These are phyloP conservation scores for Leucocoprinus leucothites DNA, from an alignment of 768 basidiomycete species.

Conservation along the genomic window DNA sequence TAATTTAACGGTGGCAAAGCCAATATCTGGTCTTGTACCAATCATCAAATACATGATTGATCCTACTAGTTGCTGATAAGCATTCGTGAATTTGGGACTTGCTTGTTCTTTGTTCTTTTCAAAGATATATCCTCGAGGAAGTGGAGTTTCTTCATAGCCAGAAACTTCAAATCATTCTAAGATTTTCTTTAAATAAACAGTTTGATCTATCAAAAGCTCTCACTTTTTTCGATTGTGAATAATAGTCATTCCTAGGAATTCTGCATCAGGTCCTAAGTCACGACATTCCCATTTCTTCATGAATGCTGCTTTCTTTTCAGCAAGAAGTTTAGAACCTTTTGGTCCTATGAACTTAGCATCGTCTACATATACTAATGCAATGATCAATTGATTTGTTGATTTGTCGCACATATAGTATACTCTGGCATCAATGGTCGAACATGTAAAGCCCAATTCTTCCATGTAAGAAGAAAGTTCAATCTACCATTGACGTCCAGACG, in stretches of 20 bases:
- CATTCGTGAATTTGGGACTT: background rate
- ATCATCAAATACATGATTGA: constrained; percentile 18
- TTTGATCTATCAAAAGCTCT: constrained; percentile 15
- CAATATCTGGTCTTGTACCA: constrained; percentile 16
- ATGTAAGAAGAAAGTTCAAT: constrained; percentile 10
- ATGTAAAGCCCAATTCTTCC: constrained; percentile 6
- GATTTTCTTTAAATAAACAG: constrained; percentile 13
- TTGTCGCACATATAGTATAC: too few species aligned
- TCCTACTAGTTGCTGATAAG: constrained; percentile 14
- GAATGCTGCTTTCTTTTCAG: constrained; percentile 15
- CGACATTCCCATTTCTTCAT: constrained; percentile 22
- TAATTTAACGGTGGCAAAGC: constrained; percentile 14
- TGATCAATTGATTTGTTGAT: background rate
- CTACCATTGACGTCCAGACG: constrained; percentile 15
- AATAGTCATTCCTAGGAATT: too few species aligned
- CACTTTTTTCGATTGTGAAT: background rate
- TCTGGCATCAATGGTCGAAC: background rate
- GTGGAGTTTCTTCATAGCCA: constrained; percentile 5
- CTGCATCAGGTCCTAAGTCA: constrained; percentile 14
- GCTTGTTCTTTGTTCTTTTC: background rate
- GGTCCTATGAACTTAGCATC: background rate
- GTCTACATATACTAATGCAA: background rate
- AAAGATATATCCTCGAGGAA: constrained; percentile 12
- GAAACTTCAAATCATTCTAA: too few species aligned
- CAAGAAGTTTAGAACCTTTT: background rate